Evolutionary conservation across 2,329 filamentous ascomycete genomes (phyloP), one percentile per base, ranked within the genome.

Genomic region (Cladosporium sp.): DNA sequence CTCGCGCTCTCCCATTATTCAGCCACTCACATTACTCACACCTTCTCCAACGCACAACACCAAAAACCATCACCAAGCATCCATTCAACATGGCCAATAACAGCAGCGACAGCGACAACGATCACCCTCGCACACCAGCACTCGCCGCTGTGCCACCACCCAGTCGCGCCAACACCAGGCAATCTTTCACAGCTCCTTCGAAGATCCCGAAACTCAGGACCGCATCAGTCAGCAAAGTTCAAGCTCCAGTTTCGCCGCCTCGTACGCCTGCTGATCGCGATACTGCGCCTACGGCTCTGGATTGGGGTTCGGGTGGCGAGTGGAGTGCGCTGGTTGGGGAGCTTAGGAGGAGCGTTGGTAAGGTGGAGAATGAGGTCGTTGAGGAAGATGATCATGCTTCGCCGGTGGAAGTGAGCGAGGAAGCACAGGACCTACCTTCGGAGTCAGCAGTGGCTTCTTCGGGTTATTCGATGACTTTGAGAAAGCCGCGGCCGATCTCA

Each of bases 301-400:
- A 59, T 21, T 59, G 57, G 57, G 57, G 55, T 18, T 58, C 55
- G 7, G 55, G 36, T 6, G 57, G 38, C 26, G 57, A 59, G 36
- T 59, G 57, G 57, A 59, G 57, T 11, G n/a, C 24, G 6, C 5
- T 59, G 24, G 24, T 24, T 5, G 21, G 26, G 3, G n/a, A n/a
- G n/a, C n/a, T n/a, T n/a, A n/a, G n/a, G n/a, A n/a, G n/a, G n/a
- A n/a, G n/a, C n/a, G n/a, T n/a, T n/a, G n/a, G n/a, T n/a, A n/a
- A n/a, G n/a, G n/a, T n/a, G n/a, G 28, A 18, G 32, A 10, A 1
- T 15, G 55, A 58, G 12, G n/a, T 32, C 0, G 34, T 26, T 18
- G 55, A 58, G 7, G 32, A 26, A 11, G 30, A 58, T 10, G 30
- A 7, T n/a, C n/a, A n/a, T n/a, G n/a, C n/a, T 21, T 14, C 32